Base-by-base conservation (phyloP, 495 filamentous ascomycete species). In the Talaromyces nanjingensis region DNA sequence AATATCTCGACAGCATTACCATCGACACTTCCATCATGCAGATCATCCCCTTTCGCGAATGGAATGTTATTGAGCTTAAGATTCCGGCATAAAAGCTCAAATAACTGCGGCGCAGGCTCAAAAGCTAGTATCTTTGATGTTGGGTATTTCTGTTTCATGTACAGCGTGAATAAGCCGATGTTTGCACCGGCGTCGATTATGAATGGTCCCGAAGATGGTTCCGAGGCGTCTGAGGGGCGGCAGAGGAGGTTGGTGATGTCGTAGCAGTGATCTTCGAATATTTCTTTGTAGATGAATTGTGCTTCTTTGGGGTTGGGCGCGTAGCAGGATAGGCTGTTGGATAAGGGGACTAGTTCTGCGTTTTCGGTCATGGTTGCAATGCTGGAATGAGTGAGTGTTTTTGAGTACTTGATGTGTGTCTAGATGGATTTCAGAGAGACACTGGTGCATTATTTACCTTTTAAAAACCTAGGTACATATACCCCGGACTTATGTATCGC, bases 161-260 rank as follows among this genome's bases (percentile, higher is more conserved):
- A 72, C 6, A 72, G 62, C 39, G 69, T 63, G 61, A 70, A 71
- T 16, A 72, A 11, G 24, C 70, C 70, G 12, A 72, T 62, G 61
- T 72, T 71, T 31, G 70, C 70, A 2, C 70, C 70, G 1, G 63
- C 69, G 45, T 72, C 70, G 54, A 72, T 60, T 37, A 72, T 65
- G 31, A 70, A 67, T 49, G 18, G 45, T 0, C n/a, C 6, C 18
- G 45, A 49, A 49, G n/a, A 49, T 31, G 29, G 29, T 20, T 18
- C n/a, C 22, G n/a, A 31, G 29, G 29, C 6, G 29, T 31, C 29
- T 31, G 29, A 31, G 6, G 29, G 29, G 29, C 1, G 29, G 29
- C 0, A 5, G 1, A 34, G 68, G 68, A 12, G 42, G 33, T 9
- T 68, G 31, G 49, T 59, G 49, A 37, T 24, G 27, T 59, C 9